These are phyloP conservation scores for Yamadazyma ubonensis DNA, from an alignment of 805 yeast species.

Conservation along the genomic window DNA sequence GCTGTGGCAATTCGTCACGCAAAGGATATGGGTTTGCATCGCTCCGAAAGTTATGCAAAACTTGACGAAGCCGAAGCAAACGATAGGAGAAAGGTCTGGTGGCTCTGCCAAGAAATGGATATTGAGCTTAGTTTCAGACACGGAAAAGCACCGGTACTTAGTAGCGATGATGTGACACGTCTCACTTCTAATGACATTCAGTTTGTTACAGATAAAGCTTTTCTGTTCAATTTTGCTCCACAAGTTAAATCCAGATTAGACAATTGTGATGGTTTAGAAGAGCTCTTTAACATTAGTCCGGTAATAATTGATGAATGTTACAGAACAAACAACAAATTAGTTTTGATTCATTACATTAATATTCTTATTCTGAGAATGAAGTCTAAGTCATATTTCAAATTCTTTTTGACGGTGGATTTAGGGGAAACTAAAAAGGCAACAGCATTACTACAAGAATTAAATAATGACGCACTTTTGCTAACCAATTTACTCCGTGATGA, in stretches of 20 bases:
- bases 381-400: constrained; percentile 25
- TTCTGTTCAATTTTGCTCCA: background rate
- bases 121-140: constrained; percentile 37
- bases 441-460: constrained; percentile 25
- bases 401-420: constrained; percentile 28
- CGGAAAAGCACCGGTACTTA: constrained; percentile 40
- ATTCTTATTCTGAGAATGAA: constrained; percentile 24
- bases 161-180: constrained; percentile 11
- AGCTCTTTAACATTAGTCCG: constrained; percentile 1
- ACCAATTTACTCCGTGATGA: constrained; percentile 15
- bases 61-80: constrained; percentile 20
- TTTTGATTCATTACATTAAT: constrained; percentile 1
- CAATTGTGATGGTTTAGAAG: constrained; percentile 1
- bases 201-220: background rate
- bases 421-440: constrained; percentile 21
- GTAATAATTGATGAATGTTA: constrained; percentile 1
- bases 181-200: constrained; percentile 1
- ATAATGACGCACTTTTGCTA: constrained; percentile 23
- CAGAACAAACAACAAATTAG: background rate
- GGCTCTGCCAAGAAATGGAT: constrained; percentile 33
- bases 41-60: constrained; percentile 27
- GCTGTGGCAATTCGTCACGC: constrained; percentile 39
- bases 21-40: constrained; percentile 41
- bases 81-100: constrained; percentile 33
- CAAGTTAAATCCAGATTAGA: background rate